These are phyloP conservation scores for Phaeosphaeria sp. DNA, from an alignment of 2,329 filamentous ascomycete species.

Conservation along the genomic window DNA sequence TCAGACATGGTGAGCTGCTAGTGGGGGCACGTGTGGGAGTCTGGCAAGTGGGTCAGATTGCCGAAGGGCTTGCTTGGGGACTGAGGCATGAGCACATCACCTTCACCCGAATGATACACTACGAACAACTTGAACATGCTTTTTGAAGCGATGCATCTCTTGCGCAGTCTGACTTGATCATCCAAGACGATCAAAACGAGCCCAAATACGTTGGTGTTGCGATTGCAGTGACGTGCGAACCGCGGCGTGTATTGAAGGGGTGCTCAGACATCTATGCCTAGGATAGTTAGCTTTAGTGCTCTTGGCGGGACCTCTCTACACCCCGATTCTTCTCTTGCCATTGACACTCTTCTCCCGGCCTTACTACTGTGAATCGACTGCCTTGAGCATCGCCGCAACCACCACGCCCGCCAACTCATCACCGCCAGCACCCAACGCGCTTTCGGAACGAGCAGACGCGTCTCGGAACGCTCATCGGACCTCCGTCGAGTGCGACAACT, in stretches of 20 bases:
- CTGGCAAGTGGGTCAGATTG: constrained; percentile 42
- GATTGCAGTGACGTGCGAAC: constrained; percentile 37
- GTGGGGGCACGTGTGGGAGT: constrained; percentile 21
- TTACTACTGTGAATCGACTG: constrained; percentile 38
- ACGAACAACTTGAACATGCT: constrained; percentile 7
- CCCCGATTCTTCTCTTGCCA: constrained; percentile 36
- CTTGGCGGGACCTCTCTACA: constrained; percentile 33
- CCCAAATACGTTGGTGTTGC: constrained; percentile 65
- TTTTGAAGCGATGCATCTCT: constrained; percentile 11
- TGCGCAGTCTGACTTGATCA: constrained; percentile 19
- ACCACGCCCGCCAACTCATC: constrained; percentile 37
- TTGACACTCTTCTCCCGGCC: constrained; percentile 46
- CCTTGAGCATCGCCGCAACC: constrained; percentile 34
- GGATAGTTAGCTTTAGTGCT: constrained; percentile 24
- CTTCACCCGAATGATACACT: constrained; percentile 13
- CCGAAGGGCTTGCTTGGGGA: constrained; percentile 35
- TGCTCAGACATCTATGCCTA: constrained; percentile 36
- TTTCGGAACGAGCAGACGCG: constrained; percentile 50
- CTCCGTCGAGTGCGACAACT: constrained; percentile 37
- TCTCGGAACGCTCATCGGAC: constrained; percentile 45
- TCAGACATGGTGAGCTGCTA: constrained; percentile 5
- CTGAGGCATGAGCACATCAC: constrained; percentile 32
- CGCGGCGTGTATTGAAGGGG: constrained; percentile 31
- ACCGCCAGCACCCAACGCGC: constrained; percentile 48
- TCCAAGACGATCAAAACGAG: constrained; percentile 65